phyloP scores from a whole-genome alignment of 108 stramenopile species.

The Mayamaea pseudoterrestris region DNA sequence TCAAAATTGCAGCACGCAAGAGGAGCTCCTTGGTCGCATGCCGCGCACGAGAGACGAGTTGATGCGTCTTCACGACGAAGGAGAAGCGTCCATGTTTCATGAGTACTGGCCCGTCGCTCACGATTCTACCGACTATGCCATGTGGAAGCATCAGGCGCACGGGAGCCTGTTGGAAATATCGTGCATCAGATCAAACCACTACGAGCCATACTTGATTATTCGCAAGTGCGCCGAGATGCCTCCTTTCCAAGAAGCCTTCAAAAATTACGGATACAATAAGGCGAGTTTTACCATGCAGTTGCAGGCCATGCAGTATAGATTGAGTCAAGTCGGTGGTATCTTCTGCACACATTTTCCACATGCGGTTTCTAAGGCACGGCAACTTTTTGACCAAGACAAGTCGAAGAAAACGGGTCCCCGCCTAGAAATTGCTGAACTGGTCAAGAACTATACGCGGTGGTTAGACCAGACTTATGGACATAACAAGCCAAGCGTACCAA shows the following conservation, averaged over 20 bases:
- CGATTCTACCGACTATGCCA: slow-evolving; percentile 53
- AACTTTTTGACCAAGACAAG: no score
- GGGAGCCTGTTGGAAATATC: slow-evolving; percentile 24
- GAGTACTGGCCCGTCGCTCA: slow-evolving; percentile 72
- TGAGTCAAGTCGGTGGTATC: slow-evolving; percentile 46
- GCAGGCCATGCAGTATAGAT: slow-evolving; percentile 35
- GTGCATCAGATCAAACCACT: slow-evolving; percentile 69
- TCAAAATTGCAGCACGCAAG: slow-evolving; percentile 18
- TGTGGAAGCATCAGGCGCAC: slow-evolving; percentile 42
- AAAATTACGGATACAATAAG: slow-evolving; percentile 87
- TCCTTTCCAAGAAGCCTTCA: slow-evolving; percentile 81
- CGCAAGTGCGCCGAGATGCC: slow-evolving; percentile 53
- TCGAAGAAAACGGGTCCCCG: no score
- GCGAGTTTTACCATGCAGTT: slow-evolving; percentile 74
- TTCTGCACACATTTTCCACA: slow-evolving; percentile 76
- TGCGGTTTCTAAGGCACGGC: slow-evolving; percentile 44
- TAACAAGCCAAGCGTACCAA: no score
- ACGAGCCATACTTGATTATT: slow-evolving; percentile 83
- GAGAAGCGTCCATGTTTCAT: slow-evolving; percentile 55
- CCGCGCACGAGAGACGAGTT: slow-evolving; percentile 53
- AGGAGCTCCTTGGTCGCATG: slow-evolving; percentile 24
- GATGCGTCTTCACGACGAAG: slow-evolving; percentile 39
- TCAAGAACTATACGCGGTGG: no score
- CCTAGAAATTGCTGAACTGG: no score
- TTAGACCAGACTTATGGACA: no score